Conservation (phyloP, 345 rosid species). For the Camelina sativa region DNA sequence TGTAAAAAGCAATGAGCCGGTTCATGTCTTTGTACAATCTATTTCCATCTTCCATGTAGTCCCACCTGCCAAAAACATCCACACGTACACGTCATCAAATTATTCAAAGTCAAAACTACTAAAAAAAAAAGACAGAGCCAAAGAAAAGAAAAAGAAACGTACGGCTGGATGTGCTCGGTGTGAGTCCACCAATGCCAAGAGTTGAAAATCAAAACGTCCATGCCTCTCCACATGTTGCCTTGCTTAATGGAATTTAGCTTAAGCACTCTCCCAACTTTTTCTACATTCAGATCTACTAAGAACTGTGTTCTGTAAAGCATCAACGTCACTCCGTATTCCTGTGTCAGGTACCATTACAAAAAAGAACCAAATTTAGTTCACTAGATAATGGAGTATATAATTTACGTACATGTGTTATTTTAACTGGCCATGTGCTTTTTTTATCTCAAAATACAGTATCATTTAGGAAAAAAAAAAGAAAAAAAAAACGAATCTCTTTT, state of each 20-base stretch:
- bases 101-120: neutral
- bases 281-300: slow-evolving; percentile 65
- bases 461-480: neutral
- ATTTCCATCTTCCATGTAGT: slow-evolving; percentile 70
- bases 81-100: neutral
- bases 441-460: neutral
- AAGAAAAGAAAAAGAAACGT: slow-evolving; percentile 9
- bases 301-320: slow-evolving; percentile 61
- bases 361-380: slow-evolving; percentile 5
- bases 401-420: neutral
- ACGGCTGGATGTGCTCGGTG: slow-evolving; percentile 74
- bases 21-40: slow-evolving; percentile 79
- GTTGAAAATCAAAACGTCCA: slow-evolving; percentile 89
- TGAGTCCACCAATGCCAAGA: slow-evolving; percentile 99
- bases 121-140: neutral
- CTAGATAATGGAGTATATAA: neutral
- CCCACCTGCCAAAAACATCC: slow-evolving; percentile 58
- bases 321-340: slow-evolving; percentile 72
- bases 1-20: slow-evolving; percentile 75
- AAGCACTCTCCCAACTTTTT: slow-evolving; percentile 56
- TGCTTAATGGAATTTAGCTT: slow-evolving; percentile 71
- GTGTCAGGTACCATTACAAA: slow-evolving; percentile 23
- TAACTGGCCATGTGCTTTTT: neutral
- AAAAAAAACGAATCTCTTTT: slow-evolving; percentile 17
- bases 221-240: slow-evolving; percentile 78